Conservation (phyloP, 257 asterid species). For the Penstemon eatonii region DNA sequence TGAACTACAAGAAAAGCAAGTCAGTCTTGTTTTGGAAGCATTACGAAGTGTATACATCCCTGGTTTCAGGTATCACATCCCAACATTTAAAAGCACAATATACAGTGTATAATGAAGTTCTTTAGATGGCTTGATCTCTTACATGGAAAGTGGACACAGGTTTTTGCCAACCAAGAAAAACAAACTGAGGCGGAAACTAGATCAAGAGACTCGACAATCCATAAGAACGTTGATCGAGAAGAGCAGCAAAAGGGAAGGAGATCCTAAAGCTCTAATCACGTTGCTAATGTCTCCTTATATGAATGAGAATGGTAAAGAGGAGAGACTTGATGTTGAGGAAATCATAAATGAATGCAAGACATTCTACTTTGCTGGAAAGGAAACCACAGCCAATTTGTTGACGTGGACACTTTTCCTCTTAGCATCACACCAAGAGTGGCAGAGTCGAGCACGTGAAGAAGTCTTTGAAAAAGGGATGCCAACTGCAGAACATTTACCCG, state of each 20-base stretch:
- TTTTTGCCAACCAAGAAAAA: slow-evolving; percentile 64
- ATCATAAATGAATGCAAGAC: slow-evolving; percentile 65
- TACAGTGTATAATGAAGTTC: too few relatives aligned
- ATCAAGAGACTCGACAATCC: slow-evolving; percentile 51
- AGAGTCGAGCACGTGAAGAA: slow-evolving; percentile 58
- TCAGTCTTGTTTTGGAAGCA: slow-evolving; percentile 43
- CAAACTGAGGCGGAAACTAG: slow-evolving; percentile 55
- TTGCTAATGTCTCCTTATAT: slow-evolving; percentile 32
- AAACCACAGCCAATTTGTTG: slow-evolving; percentile 65
- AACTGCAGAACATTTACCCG: slow-evolving; percentile 31
- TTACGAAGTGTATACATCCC: slow-evolving; percentile 50
- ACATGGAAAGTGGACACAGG: slow-evolving; percentile 29
- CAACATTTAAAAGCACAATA: not conserved
- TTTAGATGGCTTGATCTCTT: not conserved
- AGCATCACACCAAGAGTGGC: slow-evolving; percentile 74
- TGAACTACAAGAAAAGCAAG: slow-evolving; percentile 50
- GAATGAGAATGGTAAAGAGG: slow-evolving; percentile 34
- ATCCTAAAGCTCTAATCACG: slow-evolving; percentile 31
- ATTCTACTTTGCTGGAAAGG: slow-evolving; percentile 63
- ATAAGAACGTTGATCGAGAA: slow-evolving; percentile 40
- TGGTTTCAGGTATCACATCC: slow-evolving; percentile 45
- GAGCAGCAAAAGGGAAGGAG: slow-evolving; percentile 31
- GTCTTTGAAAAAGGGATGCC: slow-evolving; percentile 32
- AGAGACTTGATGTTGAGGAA: slow-evolving; percentile 47
- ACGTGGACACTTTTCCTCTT: slow-evolving; percentile 70